Conservation (phyloP, 108 stramenopile genomes). For the Cyclotella choctawhatcheeana region DNA sequence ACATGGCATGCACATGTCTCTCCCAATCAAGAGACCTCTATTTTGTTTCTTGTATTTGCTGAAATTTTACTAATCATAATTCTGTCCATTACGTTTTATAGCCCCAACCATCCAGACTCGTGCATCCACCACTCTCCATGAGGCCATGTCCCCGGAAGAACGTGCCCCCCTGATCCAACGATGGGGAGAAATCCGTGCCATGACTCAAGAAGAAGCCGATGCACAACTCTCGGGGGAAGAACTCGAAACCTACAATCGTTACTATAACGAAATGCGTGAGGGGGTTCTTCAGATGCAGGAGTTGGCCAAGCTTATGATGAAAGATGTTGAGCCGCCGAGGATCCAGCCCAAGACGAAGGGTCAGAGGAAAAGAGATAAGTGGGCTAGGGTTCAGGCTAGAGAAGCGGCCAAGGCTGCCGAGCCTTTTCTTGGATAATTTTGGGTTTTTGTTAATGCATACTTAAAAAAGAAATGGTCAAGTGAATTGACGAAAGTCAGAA, state of each 20-base stretch:
- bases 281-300: slow-evolving; percentile 73
- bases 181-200: slow-evolving; percentile 70
- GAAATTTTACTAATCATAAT: too few species aligned
- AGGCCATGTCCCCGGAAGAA: slow-evolving; percentile 53
- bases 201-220: slow-evolving; percentile 63
- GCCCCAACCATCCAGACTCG: slow-evolving; percentile 11
- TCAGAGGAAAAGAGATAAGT: slow-evolving; percentile 77
- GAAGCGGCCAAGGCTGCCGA: slow-evolving; percentile 39
- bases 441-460: neutral
- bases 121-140: slow-evolving; percentile 36
- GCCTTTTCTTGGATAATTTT: neutral
- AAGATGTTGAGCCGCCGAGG: slow-evolving; percentile 68
- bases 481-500: too few species aligned
- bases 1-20: too few species aligned
- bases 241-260: slow-evolving; percentile 78
- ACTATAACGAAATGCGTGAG: slow-evolving; percentile 64
- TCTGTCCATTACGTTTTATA: too few species aligned
- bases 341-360: slow-evolving; percentile 77
- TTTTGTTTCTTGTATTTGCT: too few species aligned
- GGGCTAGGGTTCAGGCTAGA: slow-evolving; percentile 53
- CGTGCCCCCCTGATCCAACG: slow-evolving; percentile 60
- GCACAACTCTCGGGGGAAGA: slow-evolving; percentile 69
- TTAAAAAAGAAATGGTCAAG: neutral
- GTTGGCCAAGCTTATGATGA: slow-evolving; percentile 57
- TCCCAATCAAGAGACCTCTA: too few species aligned